A percentile compares a stretch with the other conserved stretches of the same genome.
Conservation (phyloP, 148 eudicot genomes). For the Nepenthes gracilis region DNA sequence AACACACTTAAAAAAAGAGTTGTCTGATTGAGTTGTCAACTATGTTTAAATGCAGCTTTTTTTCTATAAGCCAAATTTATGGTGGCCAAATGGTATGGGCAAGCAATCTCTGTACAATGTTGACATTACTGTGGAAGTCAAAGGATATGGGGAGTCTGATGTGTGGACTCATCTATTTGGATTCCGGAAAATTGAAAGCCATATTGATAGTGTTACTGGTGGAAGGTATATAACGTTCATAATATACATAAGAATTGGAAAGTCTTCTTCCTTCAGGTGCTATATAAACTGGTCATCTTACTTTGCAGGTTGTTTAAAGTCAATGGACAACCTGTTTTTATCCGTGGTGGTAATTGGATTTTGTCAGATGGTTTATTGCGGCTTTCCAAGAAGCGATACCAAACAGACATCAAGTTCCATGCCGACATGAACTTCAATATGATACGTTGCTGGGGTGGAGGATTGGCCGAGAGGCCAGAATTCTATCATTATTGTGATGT, state of each 20-base stretch:
- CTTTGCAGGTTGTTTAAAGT: constrained; percentile 80
- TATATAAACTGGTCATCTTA: neutral
- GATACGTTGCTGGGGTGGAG: constrained; percentile 99
- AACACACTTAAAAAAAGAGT: neutral
- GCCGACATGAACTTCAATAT: constrained; percentile 99
- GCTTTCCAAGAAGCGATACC: constrained; percentile 76
- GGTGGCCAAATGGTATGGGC: constrained; percentile 99
- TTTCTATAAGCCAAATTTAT: constrained; percentile 80
- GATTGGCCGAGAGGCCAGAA: constrained; percentile 95
- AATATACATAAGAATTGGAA: neutral
- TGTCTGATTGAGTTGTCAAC: constrained; percentile 2
- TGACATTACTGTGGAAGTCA: constrained; percentile 52
- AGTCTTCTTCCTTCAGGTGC: neutral
- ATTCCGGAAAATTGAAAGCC: constrained; percentile 84
- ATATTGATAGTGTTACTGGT: constrained; percentile 73
- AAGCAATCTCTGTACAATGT: constrained; percentile 82
- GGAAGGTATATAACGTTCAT: constrained; percentile 54
- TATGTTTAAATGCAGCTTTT: constrained; percentile 45
- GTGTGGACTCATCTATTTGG: constrained; percentile 71
- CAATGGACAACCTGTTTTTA: constrained; percentile 83
- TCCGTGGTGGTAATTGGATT: constrained; percentile 99
- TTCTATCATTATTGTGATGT: constrained; percentile 88
- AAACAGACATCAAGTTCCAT: constrained; percentile 93
- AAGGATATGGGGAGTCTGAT: constrained; percentile 87
- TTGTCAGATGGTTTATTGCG: constrained; percentile 92